Conservation (phyloP, 2,329 filamentous ascomycete genomes). For the Pyrenophora graminea region DNA sequence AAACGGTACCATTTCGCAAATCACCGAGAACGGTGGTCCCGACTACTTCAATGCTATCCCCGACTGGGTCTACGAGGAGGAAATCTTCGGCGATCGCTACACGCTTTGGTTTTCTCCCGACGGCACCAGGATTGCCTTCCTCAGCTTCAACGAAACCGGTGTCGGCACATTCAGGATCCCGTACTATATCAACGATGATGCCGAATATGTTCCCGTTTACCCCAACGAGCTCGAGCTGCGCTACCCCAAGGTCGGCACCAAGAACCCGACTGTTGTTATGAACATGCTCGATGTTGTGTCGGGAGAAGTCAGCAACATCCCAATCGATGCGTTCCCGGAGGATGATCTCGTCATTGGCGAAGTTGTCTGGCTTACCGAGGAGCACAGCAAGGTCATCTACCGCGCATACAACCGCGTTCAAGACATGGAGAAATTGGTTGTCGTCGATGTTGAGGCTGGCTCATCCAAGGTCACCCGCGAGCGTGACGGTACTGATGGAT, state of each 20-base stretch:
- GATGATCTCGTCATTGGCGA: constrained; percentile 70
- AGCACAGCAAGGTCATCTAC: constrained; percentile 65
- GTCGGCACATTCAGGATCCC: constrained; percentile 68
- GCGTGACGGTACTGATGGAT: constrained; percentile 63
- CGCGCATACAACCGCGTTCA: constrained; percentile 71
- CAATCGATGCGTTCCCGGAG: constrained; percentile 61
- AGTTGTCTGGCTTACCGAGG: constrained; percentile 68
- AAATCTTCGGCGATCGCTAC: constrained; percentile 58
- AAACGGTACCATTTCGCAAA: constrained; percentile 59
- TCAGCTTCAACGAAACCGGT: constrained; percentile 67
- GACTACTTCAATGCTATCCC: constrained; percentile 66
- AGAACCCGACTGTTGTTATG: constrained; percentile 67
- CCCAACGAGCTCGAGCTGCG: constrained; percentile 65
- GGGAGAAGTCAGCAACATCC: constrained; percentile 52
- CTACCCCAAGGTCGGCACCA: constrained; percentile 71
- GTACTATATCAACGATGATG: constrained; percentile 66
- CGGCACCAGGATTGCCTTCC: constrained; percentile 58
- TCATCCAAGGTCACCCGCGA: constrained; percentile 57
- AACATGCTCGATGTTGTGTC: constrained; percentile 61
- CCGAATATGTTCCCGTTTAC: constrained; percentile 61
- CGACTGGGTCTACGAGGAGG: constrained; percentile 68
- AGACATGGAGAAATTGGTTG: constrained; percentile 65
- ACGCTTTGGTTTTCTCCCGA: constrained; percentile 64
- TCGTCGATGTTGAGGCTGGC: constrained; percentile 59
- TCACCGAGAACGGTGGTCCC: constrained; percentile 64